Percentiles rank a stretch among this genome's conserved stretches.
These are phyloP conservation scores for Alternaria atra DNA, from an alignment of 2,329 filamentous ascomycete genomes.

Conservation along the genomic window DNA sequence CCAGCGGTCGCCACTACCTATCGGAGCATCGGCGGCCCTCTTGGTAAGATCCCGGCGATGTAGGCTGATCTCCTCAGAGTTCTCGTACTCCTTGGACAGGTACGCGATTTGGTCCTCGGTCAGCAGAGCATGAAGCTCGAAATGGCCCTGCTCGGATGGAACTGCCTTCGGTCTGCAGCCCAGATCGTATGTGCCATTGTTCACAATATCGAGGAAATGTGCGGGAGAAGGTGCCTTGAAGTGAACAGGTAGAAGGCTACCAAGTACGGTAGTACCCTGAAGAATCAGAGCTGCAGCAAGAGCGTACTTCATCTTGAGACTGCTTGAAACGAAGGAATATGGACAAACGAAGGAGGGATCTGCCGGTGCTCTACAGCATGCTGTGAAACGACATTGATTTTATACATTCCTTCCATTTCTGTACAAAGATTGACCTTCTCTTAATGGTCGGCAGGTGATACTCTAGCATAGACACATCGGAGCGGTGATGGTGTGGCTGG, in stretches of 20 bases:
- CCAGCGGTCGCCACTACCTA: constrained; percentile 54
- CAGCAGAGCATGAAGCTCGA: constrained; percentile 44
- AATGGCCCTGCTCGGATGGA: constrained; percentile 40
- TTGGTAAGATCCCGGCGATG: constrained; percentile 36
- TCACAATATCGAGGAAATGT: constrained; percentile 46
- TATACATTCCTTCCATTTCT: constrained; percentile 11
- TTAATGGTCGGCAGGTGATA: constrained; percentile 18
- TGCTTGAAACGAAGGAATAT: constrained; percentile 2
- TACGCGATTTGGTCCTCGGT: constrained; percentile 46
- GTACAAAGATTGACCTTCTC: constrained; percentile 17
- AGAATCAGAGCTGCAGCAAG: constrained; percentile 39
- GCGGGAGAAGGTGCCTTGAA: constrained; percentile 42
- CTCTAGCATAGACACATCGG: constrained; percentile 6
- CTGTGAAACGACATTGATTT: constrained; percentile 5
- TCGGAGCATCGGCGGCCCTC: constrained; percentile 43
- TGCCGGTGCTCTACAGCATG: background rate
- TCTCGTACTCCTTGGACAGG: constrained; percentile 38
- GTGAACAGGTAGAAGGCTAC: constrained; percentile 40
- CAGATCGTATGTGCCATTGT: constrained; percentile 48
- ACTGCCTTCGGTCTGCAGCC: constrained; percentile 46
- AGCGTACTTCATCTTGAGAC: constrained; percentile 44
- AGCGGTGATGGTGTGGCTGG: constrained; percentile 1
- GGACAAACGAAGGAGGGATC: constrained; percentile 4
- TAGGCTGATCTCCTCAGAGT: constrained; percentile 32
- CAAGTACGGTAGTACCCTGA: constrained; percentile 40